Evolutionary conservation across 139 green algal genomes (phyloP).

Genomic region (Coelastrella sp.): DNA sequence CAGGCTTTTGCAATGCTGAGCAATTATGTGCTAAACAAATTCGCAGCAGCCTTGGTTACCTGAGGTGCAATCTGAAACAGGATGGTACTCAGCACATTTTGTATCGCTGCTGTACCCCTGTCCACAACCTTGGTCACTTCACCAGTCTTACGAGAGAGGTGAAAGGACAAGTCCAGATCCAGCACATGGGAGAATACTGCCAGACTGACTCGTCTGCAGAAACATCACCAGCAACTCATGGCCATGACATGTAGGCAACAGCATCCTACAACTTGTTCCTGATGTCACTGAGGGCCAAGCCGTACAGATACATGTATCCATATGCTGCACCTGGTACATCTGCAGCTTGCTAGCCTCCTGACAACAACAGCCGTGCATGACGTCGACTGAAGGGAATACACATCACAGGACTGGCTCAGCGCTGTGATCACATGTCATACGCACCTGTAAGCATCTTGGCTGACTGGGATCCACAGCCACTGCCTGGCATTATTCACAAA

Average conservation of each 20-base stretch:
- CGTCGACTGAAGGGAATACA: too few relatives aligned
- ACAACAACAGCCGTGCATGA: too few relatives aligned
- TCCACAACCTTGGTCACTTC: conserved; percentile 82
- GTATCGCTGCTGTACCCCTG: conserved; percentile 81
- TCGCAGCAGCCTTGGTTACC: too few relatives aligned
- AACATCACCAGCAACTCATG: background rate
- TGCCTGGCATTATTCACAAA: conserved; percentile 81
- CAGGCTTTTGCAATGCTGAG: background rate
- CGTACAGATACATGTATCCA: too few relatives aligned
- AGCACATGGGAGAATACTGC: conserved; percentile 83
- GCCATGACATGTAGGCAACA: background rate
- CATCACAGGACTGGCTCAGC: too few relatives aligned
- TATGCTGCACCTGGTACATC: too few relatives aligned
- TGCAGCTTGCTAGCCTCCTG: too few relatives aligned
- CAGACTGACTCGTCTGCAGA: conserved; percentile 68
- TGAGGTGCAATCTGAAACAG: conserved; percentile 83
- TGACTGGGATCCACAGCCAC: conserved; percentile 85
- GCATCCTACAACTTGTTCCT: background rate
- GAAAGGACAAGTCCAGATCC: conserved; percentile 87
- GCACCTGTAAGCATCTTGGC: conserved; percentile 60
- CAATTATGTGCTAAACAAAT: background rate
- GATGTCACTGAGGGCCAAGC: too few relatives aligned
- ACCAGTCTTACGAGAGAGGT: conserved; percentile 89
- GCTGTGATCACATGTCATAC: too few relatives aligned
- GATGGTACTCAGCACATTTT: conserved; percentile 83